phyloP scores from a whole-genome alignment of 495 filamentous ascomycete genomes.

The Astrothelium macrocarpum region DNA sequence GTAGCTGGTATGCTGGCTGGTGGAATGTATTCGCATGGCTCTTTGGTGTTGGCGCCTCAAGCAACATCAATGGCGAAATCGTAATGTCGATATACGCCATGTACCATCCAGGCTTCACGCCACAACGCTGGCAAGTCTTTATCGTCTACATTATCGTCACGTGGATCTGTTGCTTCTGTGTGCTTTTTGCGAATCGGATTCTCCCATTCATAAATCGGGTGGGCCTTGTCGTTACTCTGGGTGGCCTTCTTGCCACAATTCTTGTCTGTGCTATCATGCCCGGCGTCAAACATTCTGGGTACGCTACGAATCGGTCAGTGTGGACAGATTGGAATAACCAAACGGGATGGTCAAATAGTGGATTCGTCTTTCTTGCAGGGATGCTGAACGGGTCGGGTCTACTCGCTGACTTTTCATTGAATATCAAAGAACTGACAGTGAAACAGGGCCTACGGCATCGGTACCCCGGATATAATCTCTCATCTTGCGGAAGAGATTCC shows the following conservation, averaged over 20 bases:
- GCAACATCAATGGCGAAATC: slow-evolving; percentile 18
- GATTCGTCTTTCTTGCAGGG: slow-evolving; percentile 68
- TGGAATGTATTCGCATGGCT: slow-evolving; percentile 16
- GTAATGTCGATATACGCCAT: slow-evolving; percentile 59
- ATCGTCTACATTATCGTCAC: slow-evolving; percentile 55
- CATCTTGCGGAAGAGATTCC: slow-evolving; percentile 80
- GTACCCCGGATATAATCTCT: slow-evolving; percentile 52
- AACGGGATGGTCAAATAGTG: slow-evolving; percentile 57
- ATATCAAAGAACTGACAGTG: neutral
- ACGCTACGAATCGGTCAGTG: slow-evolving; percentile 27
- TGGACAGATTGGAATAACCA: slow-evolving; percentile 42
- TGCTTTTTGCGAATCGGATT: slow-evolving; percentile 58
- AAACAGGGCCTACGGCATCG: slow-evolving; percentile 63
- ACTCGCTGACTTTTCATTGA: neutral
- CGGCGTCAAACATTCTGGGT: slow-evolving; percentile 24
- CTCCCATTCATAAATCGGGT: slow-evolving; percentile 55
- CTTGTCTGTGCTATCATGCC: slow-evolving; percentile 70
- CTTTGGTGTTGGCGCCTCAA: slow-evolving; percentile 11
- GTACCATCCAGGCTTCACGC: slow-evolving; percentile 52
- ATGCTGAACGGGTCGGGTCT: slow-evolving; percentile 54
- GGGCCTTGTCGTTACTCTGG: slow-evolving; percentile 58
- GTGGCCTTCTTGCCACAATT: slow-evolving; percentile 60
- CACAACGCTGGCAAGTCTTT: slow-evolving; percentile 67
- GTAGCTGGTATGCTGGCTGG: slow-evolving; percentile 17
- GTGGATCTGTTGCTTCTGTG: slow-evolving; percentile 52